Percentiles rank a stretch among this genome's conserved stretches.
phyloP scores from a whole-genome alignment of 495 filamentous ascomycete genomes.

The Haplographium delicatum region DNA sequence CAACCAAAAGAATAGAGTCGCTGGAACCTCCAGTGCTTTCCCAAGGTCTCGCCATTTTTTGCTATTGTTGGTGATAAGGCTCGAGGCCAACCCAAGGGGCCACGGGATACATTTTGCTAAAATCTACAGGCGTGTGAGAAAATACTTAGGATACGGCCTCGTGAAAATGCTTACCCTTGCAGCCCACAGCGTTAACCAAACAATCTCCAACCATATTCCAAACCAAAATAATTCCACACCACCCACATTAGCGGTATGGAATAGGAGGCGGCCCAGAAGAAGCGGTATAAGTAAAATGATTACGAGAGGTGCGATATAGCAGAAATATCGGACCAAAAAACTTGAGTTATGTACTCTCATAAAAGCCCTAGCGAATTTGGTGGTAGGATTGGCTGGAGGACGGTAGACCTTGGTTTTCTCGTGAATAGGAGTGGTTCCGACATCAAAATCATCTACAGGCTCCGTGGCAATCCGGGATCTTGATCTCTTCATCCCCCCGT shows the following conservation, averaged over 20 bases:
- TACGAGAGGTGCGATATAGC: conserved; percentile 76
- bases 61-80: conserved; percentile 71
- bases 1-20: conserved; percentile 90
- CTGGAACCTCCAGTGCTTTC: conserved; percentile 77
- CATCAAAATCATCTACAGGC: conserved; percentile 79
- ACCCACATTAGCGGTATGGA: conserved; percentile 61
- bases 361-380: conserved; percentile 54
- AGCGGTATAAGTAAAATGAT: conserved; percentile 74
- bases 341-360: conserved; percentile 61
- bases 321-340: conserved; percentile 74
- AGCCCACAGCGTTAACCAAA: conserved; percentile 90
- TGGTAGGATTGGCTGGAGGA: conserved; percentile 61
- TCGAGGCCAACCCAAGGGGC: conserved; percentile 59
- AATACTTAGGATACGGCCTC: too few species aligned
- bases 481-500: conserved; percentile 31
- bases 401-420: conserved; percentile 63
- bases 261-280: conserved; percentile 66
- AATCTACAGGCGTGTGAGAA: conserved; percentile 40
- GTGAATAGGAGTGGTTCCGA: conserved; percentile 67
- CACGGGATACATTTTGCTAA: conserved; percentile 69
- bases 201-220: conserved; percentile 86
- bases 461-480: conserved; percentile 49
- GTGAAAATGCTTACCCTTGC: conserved; percentile 56
- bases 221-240: conserved; percentile 85
- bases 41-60: conserved; percentile 95